phyloP scores from a whole-genome alignment of 163 green algal species.

The Prototheca stagnorum region DNA sequence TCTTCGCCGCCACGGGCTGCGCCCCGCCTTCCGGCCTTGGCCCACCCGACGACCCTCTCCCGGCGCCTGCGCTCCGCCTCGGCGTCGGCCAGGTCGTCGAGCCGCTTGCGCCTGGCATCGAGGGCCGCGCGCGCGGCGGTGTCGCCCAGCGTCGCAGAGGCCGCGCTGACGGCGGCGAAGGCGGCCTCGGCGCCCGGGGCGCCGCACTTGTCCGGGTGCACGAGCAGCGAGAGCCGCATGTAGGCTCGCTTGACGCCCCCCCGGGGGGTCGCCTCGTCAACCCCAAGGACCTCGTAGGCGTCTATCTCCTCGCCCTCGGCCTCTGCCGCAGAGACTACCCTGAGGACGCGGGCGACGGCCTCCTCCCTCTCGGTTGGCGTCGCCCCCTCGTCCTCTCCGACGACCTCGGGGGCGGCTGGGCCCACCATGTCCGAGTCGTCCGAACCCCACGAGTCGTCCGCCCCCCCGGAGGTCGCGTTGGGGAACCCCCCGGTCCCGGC shows the following conservation, averaged over 20 bases:
- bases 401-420: slow-evolving; percentile 46
- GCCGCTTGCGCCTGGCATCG: too few relatives aligned
- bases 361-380: slow-evolving; percentile 11
- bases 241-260: slow-evolving; percentile 61
- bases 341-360: slow-evolving; percentile 42
- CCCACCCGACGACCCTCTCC: too few relatives aligned
- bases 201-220: slow-evolving; percentile 78
- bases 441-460: too few relatives aligned
- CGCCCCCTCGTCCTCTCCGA: slow-evolving; percentile 30
- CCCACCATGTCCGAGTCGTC: slow-evolving; percentile 30
- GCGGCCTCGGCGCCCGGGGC: slow-evolving; percentile 44
- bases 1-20: too few relatives aligned
- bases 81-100: too few relatives aligned
- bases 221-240: slow-evolving; percentile 65
- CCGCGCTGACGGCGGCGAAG: slow-evolving; percentile 68
- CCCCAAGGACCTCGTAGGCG: slow-evolving; percentile 50
- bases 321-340: slow-evolving; percentile 5
- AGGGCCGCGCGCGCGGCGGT: too few relatives aligned
- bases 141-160: too few relatives aligned
- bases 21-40: too few relatives aligned
- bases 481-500: too few relatives aligned
- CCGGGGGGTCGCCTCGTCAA: slow-evolving; percentile 12
- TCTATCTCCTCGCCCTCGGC: slow-evolving; percentile 14
- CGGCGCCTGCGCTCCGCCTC: too few relatives aligned
- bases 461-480: too few relatives aligned